Evolutionary conservation across 2,329 filamentous ascomycete species (phyloP), one percentile per base, ranked within the genome.

Genomic region (Hymenoscyphus fraxineus): DNA sequence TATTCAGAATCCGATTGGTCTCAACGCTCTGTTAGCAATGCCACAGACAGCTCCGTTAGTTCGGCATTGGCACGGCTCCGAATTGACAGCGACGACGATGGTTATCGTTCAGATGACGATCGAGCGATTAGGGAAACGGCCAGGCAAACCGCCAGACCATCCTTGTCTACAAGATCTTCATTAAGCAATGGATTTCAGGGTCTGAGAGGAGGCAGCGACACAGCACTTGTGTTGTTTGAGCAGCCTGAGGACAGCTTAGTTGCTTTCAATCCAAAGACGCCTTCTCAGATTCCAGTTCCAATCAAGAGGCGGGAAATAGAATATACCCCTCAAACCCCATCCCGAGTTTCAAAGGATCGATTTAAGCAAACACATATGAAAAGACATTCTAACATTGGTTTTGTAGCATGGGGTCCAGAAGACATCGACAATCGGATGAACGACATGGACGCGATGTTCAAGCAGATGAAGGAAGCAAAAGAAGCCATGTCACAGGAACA

Each of bases 361-460:
- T 54, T 54, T 19, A 27, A 54, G 47, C 47, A 54, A 27, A 54
- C 47, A 13, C 93, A 83, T 80, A 81, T 94, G 73, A 88, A 84
- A 69, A 90, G 88, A 80, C 80, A 88, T 81, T 92, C 93, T 87
- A 89, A 91, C 83, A 79, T 84, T 69, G 77, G 75, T 40, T 85
- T 81, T 77, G 68, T 84, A 91, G 90, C 85, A 73, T 94, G 89
- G 84, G 92, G 47, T 19, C 47, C n/a, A 13, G 47, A 54, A 54
- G 47, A 97, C 75, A 87, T 93, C 69, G 88, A 93, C 71, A 85
- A 85, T 66, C 87, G 89, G 68, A 84, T 97, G 70, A 87, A 88
- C 67, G 84, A 87, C 65, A 88, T 97, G 78, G 91, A 96, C 72
- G 81, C 82, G 19, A 83, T 94, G 72, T 92, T 92, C 74, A 83